Conservation (phyloP, 2,329 filamentous ascomycete genomes). For the Colletotrichum scovillei region DNA sequence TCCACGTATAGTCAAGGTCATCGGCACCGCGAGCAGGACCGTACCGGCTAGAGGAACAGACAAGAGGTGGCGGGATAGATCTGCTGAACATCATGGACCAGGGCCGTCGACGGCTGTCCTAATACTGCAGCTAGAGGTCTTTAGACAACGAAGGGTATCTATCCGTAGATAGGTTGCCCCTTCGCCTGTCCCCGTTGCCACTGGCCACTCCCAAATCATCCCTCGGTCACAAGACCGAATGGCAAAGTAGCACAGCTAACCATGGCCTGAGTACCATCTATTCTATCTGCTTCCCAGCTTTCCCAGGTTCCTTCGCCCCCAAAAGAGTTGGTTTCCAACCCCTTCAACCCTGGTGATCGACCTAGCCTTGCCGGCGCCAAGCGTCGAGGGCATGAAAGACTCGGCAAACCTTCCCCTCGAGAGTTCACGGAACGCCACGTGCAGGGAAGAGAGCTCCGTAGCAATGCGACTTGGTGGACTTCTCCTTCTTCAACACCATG, state of each 20-base stretch:
- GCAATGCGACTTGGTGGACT: slow-evolving; percentile 6
- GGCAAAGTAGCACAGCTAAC: background rate
- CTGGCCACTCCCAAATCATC: slow-evolving; percentile 9
- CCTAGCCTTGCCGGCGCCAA: slow-evolving; percentile 32
- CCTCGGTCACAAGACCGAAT: slow-evolving; percentile 21
- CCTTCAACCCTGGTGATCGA: slow-evolving; percentile 15
- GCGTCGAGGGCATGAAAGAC: slow-evolving; percentile 31
- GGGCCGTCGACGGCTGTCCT: slow-evolving; percentile 6
- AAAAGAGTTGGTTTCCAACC: background rate
- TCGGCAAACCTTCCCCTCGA: slow-evolving; percentile 34
- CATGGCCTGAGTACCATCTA: background rate
- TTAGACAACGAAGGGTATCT: slow-evolving; percentile 11
- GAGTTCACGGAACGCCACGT: slow-evolving; percentile 31
- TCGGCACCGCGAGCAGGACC: background rate
- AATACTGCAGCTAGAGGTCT: slow-evolving; percentile 14
- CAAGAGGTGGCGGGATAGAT: background rate
- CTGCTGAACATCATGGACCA: slow-evolving; percentile 25
- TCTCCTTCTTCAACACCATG: background rate
- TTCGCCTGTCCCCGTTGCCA: slow-evolving; percentile 9
- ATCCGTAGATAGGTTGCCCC: background rate
- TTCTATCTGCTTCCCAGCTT: background rate
- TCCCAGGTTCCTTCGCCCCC: slow-evolving; percentile 10
- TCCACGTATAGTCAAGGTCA: background rate
- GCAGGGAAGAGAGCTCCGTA: slow-evolving; percentile 15
- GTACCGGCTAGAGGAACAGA: background rate